Base-by-base conservation (phyloP, 2,329 filamentous ascomycete species). In the Alternaria ventricosa region DNA sequence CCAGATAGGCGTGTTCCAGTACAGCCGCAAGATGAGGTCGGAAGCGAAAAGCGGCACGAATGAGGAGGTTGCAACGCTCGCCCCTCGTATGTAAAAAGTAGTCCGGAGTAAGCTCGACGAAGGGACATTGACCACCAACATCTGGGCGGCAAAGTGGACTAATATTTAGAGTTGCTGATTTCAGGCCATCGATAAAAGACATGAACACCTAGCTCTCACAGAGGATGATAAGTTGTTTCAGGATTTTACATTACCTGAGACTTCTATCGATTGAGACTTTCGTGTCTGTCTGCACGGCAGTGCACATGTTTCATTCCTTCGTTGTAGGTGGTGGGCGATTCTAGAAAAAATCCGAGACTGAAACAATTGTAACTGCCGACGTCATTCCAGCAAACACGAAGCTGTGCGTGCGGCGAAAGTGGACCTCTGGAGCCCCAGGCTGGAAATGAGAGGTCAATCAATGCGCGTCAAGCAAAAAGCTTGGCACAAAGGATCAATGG, bases 401-500 rank as follows among this genome's bases (percentile, higher is more conserved):
- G 60, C 43, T 47, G 27, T 47, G 28, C 33, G 55, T 33, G 30
- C 51, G 22, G 55, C 41, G 47, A 30, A 49, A 20, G 27, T 36
- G 36, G 43, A 54, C 41, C 22, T 23, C 47, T n/a, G 43, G 23
- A 20, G 41, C 45, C 25, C 33, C 45, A 47, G 25, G 55, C 25
- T 46, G 58, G 64, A 61, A 60, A 64, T 65, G 64, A 67, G 63
- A 58, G 51, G 28, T 22, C 23, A 68, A 64, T 63, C 44, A 59
- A 60, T 61, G 57, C 60, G 60, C 43, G 47, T 62, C 58, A 41
- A 58, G 60, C 23, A 65, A 64, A 25, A 28, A 36, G 10, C 66
- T 69, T 66, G 67, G 67, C 63, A 13, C 9, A 10, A 36, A 10
- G 28, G 57, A 50, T 20, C 20, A 28, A 58, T 58, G 60, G 60